These are phyloP conservation scores for Dothideomycetes sp. DNA, from an alignment of 2,329 filamentous ascomycete genomes.

Conservation along the genomic window DNA sequence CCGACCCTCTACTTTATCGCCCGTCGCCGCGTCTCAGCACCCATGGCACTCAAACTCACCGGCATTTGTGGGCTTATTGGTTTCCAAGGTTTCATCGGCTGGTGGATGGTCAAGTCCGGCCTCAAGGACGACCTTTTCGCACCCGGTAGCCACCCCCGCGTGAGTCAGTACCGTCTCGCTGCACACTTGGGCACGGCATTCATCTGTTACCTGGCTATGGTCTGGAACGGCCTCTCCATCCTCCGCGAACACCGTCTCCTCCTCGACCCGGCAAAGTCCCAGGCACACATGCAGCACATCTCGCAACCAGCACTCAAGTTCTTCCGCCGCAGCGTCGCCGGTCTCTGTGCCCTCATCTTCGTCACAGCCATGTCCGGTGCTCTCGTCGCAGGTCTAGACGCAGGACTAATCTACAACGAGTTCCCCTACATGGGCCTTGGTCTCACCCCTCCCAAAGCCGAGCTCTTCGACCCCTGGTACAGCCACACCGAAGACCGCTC, in stretches of 20 bases:
- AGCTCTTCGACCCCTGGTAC: conserved; percentile 82
- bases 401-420: conserved; percentile 96
- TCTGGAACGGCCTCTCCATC: conserved; percentile 76
- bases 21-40: conserved; percentile 62
- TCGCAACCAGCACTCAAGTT: conserved; percentile 55
- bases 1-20: conserved; percentile 84
- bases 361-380: conserved; percentile 86
- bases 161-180: conserved; percentile 87
- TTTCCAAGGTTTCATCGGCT: conserved; percentile 89
- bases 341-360: conserved; percentile 67
- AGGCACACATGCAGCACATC: conserved; percentile 46
- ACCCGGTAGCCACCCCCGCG: conserved; percentile 78
- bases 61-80: conserved; percentile 86
- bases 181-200: conserved; percentile 87
- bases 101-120: conserved; percentile 99
- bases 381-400: conserved; percentile 88
- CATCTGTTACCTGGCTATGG: conserved; percentile 86
- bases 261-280: conserved; percentile 50
- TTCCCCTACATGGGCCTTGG: conserved; percentile 91
- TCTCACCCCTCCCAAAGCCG: conserved; percentile 65
- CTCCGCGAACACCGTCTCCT: conserved; percentile 67
- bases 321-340: conserved; percentile 64
- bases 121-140: conserved; percentile 93
- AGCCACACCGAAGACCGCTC: conserved; percentile 63
- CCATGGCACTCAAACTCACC: conserved; percentile 65